Evolutionary conservation across 768 basidiomycete species (phyloP).

Genomic region (Phylloporus arenicola): DNA sequence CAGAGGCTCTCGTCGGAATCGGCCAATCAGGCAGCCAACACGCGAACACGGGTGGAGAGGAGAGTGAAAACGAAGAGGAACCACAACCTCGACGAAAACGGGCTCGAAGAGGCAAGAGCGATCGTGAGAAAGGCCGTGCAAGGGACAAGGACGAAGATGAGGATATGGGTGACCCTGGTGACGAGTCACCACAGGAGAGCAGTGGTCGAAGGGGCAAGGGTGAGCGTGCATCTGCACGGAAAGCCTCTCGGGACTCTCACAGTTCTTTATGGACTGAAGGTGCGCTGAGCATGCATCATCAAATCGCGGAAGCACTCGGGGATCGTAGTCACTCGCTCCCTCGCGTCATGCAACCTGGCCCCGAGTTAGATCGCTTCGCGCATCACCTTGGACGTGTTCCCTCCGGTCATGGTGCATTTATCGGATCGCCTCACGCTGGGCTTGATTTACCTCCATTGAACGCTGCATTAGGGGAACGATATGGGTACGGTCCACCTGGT

Average conservation of each 20-base stretch:
- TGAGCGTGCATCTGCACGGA: slow-evolving; percentile 33
- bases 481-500: slow-evolving; percentile 34
- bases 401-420: slow-evolving; percentile 33
- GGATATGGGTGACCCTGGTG: slow-evolving; percentile 43
- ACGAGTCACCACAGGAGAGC: slow-evolving; percentile 29
- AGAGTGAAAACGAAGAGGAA: slow-evolving; percentile 41
- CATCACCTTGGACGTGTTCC: slow-evolving; percentile 33
- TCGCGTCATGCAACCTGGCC: slow-evolving; percentile 26
- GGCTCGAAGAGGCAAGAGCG: slow-evolving; percentile 36
- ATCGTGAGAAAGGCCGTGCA: slow-evolving; percentile 34
- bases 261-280: slow-evolving; percentile 32
- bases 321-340: slow-evolving; percentile 32
- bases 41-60: slow-evolving; percentile 34
- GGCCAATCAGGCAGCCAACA: slow-evolving; percentile 46
- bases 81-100: slow-evolving; percentile 58
- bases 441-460: slow-evolving; percentile 62
- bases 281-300: slow-evolving; percentile 31
- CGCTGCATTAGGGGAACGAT: slow-evolving; percentile 35
- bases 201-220: slow-evolving; percentile 33
- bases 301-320: slow-evolving; percentile 31
- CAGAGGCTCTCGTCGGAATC: slow-evolving; percentile 82
- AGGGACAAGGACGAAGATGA: slow-evolving; percentile 42
- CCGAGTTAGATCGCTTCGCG: slow-evolving; percentile 30
- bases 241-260: slow-evolving; percentile 33
- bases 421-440: slow-evolving; percentile 37